These are phyloP conservation scores for Aspergillus transmontanensis DNA, from an alignment of 2,329 filamentous ascomycete genomes.

Conservation along the genomic window DNA sequence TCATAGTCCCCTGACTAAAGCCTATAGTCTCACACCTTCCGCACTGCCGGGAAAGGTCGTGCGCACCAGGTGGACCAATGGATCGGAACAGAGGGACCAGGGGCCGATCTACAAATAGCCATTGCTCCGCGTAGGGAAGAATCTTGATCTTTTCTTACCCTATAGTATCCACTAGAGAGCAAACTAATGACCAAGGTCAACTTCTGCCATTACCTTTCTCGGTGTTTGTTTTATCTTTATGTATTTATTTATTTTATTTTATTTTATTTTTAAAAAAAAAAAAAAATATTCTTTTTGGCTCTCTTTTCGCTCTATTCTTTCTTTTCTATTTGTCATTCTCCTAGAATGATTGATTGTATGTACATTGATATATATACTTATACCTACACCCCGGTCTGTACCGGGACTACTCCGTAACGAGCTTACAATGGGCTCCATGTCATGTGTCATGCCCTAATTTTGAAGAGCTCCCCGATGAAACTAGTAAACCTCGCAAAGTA, in stretches of 20 bases:
- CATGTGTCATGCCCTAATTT: not conserved
- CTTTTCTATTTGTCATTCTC: not conserved
- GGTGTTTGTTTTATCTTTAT: not conserved
- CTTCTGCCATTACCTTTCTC: not conserved
- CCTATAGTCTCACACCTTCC: slow-evolving; percentile 9
- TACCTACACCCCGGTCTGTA: too few relatives aligned
- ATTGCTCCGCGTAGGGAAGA: not conserved
- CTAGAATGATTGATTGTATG: not conserved
- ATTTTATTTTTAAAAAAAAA: too few relatives aligned
- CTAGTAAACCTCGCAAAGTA: not conserved
- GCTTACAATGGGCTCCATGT: not conserved
- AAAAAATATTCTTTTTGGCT: too few relatives aligned
- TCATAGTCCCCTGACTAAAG: slow-evolving; percentile 9
- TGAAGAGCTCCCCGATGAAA: not conserved
- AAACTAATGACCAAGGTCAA: not conserved
- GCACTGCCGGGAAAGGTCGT: slow-evolving; percentile 8
- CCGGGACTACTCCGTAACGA: too few relatives aligned
- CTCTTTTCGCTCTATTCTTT: not conserved
- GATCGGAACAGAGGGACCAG: not conserved
- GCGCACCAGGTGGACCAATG: slow-evolving; percentile 5
- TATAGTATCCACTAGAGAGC: not conserved
- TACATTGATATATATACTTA: not conserved
- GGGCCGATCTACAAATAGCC: not conserved
- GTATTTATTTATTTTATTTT: not conserved
- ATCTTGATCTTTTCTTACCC: not conserved